Evolutionary conservation across 2,329 filamentous ascomycete species (phyloP).

Genomic region (Paracoccidioides brasiliensis): DNA sequence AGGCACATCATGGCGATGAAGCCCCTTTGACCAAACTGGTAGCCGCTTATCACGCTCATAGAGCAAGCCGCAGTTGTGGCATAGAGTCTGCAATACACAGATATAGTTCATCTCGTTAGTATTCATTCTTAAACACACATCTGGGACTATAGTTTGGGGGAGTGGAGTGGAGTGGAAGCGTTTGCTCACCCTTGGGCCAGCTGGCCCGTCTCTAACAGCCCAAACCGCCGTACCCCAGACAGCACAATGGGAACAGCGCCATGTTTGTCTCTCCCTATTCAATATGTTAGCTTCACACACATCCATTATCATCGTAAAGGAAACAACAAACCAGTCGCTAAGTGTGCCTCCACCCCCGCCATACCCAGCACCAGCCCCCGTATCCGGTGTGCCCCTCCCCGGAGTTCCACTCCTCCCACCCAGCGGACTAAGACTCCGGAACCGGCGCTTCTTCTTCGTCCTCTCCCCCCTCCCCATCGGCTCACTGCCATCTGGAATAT

Average conservation of each 20-base stretch:
- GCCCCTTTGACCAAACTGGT: slow-evolving; percentile 60
- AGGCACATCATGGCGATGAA: slow-evolving; percentile 43
- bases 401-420: slow-evolving; percentile 51
- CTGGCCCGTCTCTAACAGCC: slow-evolving; percentile 85
- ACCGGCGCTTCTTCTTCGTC: slow-evolving; percentile 88
- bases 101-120: slow-evolving; percentile 9
- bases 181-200: slow-evolving; percentile 60
- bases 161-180: not conserved
- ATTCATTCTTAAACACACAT: not conserved
- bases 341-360: slow-evolving; percentile 49
- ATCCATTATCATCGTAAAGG: slow-evolving; percentile 4
- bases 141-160: slow-evolving; percentile 2
- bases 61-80: slow-evolving; percentile 81
- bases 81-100: slow-evolving; percentile 52
- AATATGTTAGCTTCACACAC: not conserved
- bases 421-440: slow-evolving; percentile 76
- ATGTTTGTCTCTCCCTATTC: slow-evolving; percentile 57
- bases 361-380: slow-evolving; percentile 52
- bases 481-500: slow-evolving; percentile 50
- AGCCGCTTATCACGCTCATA: slow-evolving; percentile 79
- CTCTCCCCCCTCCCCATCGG: slow-evolving; percentile 83
- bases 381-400: slow-evolving; percentile 60
- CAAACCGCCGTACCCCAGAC: slow-evolving; percentile 85
- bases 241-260: slow-evolving; percentile 79
- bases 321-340: slow-evolving; percentile 42